Evolutionary conservation across 2,329 filamentous ascomycete species (phyloP), one percentile per base, ranked within the genome.

Genomic region (Aureobasidium sp.): DNA sequence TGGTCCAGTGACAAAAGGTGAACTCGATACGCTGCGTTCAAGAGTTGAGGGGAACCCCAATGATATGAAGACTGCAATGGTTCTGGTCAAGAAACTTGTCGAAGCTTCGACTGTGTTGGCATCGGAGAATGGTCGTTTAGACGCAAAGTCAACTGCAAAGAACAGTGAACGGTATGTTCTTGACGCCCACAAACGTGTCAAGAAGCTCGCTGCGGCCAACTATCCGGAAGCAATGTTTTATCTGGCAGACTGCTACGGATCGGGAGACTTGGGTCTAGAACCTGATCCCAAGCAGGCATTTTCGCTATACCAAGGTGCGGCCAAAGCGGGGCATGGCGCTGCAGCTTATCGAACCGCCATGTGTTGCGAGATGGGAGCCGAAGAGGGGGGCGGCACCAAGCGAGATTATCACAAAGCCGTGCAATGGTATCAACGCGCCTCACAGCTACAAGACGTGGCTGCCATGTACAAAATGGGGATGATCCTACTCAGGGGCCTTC

Each of bases 381-480:
- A 97, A 71, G 92, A 96, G 69, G 93, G 92, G 34, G 94, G 94
- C 58, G 94, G 94, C 27, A 97, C 94, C 0, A 86, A 90, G 63
- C 89, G 88, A 68, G 94, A 99, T 70, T 90, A 91, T 0, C 77
- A 93, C 67, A 97, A 97, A 76, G 93, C 94, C 1, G 92, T 97
- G 22, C 93, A 97, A 74, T 99, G 94, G 94, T 99, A 99, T 75
- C 91, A 93, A 73, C 89, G 92, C 47, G 91, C 94, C 7, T 93
- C 94, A 12, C 88, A 88, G 14, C 80, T 97, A 2, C 93, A 94
- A 3, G 93, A 99, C 70, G 88, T 89, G 1, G 89, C 93, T 0
- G 94, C 92, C 34, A 96, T 97, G 91, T 99, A 97, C 79, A 99
- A 99, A 76, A 86, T 97, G 76, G 94, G 94, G 63, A 96, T 97